A percentile compares a stretch with the other conserved stretches of the same genome.
phyloP scores from a whole-genome alignment of 345 rosid genomes.

The Corchorus olitorius region DNA sequence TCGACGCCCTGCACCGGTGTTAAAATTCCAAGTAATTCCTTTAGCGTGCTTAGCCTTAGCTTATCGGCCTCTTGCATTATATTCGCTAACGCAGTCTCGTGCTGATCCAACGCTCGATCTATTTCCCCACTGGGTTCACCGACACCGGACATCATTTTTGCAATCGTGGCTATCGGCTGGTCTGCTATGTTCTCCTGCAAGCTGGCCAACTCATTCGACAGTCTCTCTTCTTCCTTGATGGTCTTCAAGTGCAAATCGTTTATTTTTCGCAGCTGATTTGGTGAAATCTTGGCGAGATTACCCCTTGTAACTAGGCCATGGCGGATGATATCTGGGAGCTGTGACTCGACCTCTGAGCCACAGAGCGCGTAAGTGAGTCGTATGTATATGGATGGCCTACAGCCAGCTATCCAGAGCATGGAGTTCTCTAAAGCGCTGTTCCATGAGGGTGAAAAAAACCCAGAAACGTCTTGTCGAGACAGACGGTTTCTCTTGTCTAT shows the following conservation, averaged over 20 bases:
- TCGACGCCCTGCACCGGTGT: conserved; percentile 9
- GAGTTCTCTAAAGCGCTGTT: neutral
- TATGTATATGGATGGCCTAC: neutral
- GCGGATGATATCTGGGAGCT: neutral
- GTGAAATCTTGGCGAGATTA: neutral
- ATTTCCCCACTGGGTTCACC: neutral
- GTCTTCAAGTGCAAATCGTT: neutral
- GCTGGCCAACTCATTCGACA: neutral
- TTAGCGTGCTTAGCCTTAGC: conserved; percentile 11
- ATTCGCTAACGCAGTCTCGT: neutral
- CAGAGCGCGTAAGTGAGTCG: neutral
- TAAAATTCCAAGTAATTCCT: neutral
- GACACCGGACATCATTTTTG: neutral
- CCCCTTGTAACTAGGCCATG: neutral
- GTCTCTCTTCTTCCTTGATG: conserved; percentile 5
- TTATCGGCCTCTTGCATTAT: conserved; percentile 9
- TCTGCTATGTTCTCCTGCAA: conserved; percentile 3
- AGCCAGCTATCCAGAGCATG: neutral
- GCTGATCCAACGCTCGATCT: conserved; percentile 5
- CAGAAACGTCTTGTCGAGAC: neutral
- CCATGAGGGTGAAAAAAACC: neutral
- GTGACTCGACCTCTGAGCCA: neutral
- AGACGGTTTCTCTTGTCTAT: too few relatives aligned
- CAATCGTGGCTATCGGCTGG: neutral
- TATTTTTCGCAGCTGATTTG: neutral